Percentiles rank a stretch among this genome's conserved stretches.
Evolutionary conservation across 768 basidiomycete species (phyloP).

Genomic region (Fomitopsis pulvina): DNA sequence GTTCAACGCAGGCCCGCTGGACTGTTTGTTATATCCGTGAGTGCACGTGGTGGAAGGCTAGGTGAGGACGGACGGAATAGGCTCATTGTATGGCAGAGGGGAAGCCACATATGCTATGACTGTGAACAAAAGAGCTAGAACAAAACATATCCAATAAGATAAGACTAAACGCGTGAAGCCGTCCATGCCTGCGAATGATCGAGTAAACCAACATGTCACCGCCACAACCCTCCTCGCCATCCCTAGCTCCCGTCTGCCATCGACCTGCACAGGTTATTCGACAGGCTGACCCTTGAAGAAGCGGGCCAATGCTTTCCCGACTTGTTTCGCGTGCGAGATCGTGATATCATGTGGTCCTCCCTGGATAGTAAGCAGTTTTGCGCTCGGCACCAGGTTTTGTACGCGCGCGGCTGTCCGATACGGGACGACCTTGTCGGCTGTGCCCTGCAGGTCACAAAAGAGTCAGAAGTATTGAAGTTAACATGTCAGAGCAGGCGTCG

Average conservation of each 20-base stretch:
- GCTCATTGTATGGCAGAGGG: too few species aligned
- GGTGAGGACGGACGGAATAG: too few species aligned
- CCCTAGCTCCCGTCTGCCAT: background rate
- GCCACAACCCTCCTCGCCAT: background rate
- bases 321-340: slow-evolving; percentile 17
- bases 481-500: background rate
- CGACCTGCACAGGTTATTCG: background rate
- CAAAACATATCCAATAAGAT: background rate
- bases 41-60: too few species aligned
- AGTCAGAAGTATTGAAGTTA: background rate
- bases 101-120: too few species aligned
- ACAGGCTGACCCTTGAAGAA: slow-evolving; percentile 14
- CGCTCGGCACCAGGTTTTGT: slow-evolving; percentile 35
- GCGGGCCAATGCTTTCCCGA: slow-evolving; percentile 14
- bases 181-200: background rate
- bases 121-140: too few species aligned
- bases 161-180: background rate
- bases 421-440: slow-evolving; percentile 48
- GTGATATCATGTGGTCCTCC: slow-evolving; percentile 46
- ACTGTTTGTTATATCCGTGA: too few species aligned
- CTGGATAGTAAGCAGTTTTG: slow-evolving; percentile 40
- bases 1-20: too few species aligned
- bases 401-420: slow-evolving; percentile 47
- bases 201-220: background rate
- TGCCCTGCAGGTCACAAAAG: slow-evolving; percentile 35